Percentiles rank a stretch among this genome's conserved stretches.
Conservation (phyloP, 345 rosid genomes). For the Populus ilicifolia region DNA sequence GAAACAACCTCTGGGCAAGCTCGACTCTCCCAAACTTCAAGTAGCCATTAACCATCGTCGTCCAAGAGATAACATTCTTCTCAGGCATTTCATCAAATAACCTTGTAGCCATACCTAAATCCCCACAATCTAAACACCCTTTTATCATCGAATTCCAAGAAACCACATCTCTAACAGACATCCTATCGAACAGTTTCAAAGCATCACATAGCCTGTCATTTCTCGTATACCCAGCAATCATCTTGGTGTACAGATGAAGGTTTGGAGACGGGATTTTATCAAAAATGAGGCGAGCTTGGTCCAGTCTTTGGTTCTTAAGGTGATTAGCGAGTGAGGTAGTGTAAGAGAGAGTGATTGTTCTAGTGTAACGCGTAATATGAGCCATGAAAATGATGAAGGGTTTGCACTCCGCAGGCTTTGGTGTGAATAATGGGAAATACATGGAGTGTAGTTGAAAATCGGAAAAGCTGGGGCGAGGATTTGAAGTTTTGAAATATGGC, state of each 20-base stretch:
- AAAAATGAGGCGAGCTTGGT: conserved; percentile 40
- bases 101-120: conserved; percentile 35
- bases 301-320: conserved; percentile 36
- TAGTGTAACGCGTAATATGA: conserved; percentile 12
- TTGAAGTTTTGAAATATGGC: conserved; percentile 24
- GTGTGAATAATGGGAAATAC: not conserved
- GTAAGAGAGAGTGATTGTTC: conserved; percentile 3
- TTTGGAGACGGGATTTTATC: conserved; percentile 40
- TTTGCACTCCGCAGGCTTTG: not conserved
- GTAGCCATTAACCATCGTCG: conserved; percentile 64
- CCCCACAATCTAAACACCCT: conserved; percentile 63
- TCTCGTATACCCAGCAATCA: conserved; percentile 43
- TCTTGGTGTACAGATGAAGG: conserved; percentile 48
- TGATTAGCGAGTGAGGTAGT: conserved; percentile 38
- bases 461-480: conserved; percentile 1
- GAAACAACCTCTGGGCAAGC: conserved; percentile 51
- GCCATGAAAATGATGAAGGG: not conserved
- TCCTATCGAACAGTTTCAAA: conserved; percentile 40
- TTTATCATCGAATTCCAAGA: conserved; percentile 69
- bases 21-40: conserved; percentile 48
- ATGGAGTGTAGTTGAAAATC: conserved; percentile 11
- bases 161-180: conserved; percentile 48
- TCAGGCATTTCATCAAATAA: conserved; percentile 70
- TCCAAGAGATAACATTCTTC: conserved; percentile 65
- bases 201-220: conserved; percentile 44